Evolutionary conservation across 2,329 filamentous ascomycete species (phyloP).

Genomic region (Aspergillus tubingensis): DNA sequence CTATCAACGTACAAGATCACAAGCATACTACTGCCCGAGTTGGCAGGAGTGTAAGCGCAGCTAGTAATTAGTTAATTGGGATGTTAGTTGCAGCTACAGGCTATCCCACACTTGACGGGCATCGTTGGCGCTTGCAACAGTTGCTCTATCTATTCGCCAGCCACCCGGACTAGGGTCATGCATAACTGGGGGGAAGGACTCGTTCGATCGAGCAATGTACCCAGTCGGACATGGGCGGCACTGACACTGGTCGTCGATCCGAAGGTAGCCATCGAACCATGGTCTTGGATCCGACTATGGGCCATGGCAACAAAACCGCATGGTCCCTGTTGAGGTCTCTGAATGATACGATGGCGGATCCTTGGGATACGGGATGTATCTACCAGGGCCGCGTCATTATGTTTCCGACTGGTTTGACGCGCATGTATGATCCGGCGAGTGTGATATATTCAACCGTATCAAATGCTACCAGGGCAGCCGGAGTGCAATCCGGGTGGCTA

Average conservation of each 20-base stretch:
- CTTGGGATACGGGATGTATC: not conserved
- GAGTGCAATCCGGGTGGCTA: not conserved
- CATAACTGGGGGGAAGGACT: not conserved
- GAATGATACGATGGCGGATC: not conserved
- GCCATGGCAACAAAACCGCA: not conserved
- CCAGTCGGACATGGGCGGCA: not conserved
- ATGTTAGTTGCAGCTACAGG: not conserved
- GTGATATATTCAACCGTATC: not conserved
- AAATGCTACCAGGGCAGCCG: not conserved
- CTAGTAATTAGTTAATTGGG: not conserved
- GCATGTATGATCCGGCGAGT: not conserved
- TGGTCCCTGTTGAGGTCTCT: not conserved
- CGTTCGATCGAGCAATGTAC: not conserved
- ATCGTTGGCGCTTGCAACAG: not conserved
- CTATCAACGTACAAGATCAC: not conserved
- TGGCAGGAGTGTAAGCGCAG: not conserved
- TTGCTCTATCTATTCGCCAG: not conserved
- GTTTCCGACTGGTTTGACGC: not conserved
- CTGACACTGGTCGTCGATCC: not conserved
- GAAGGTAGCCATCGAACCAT: slow-evolving; percentile 1
- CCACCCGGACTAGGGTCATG: not conserved
- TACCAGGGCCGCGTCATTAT: not conserved
- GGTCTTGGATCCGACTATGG: slow-evolving; percentile 1
- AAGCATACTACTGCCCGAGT: not conserved
- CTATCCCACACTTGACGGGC: not conserved